Evolutionary conservation across 225 moss, liverwort and hornwort genomes (phyloP).

Genomic region (Ulota crispa): DNA sequence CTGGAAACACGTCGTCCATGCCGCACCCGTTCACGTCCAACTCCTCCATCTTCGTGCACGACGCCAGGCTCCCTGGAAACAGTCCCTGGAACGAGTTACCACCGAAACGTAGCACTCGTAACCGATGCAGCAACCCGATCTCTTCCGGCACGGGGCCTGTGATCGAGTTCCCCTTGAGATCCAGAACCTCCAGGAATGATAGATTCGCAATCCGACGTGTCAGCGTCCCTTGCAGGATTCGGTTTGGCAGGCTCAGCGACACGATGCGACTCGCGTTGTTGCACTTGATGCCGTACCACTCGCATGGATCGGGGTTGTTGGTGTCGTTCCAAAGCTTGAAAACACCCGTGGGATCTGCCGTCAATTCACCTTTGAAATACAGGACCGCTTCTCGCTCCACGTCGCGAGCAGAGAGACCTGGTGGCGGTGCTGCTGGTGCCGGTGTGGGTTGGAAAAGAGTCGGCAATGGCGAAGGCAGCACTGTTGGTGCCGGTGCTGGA

Average conservation of each 20-base stretch:
- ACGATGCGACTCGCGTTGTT: conserved; percentile 28
- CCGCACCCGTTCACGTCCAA: conserved; percentile 45
- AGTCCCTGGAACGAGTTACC: conserved; percentile 42
- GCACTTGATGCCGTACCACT: conserved; percentile 49
- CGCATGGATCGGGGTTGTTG: conserved; percentile 31
- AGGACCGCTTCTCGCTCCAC: conserved; percentile 35
- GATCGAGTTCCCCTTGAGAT: conserved; percentile 41
- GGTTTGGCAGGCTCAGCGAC: conserved; percentile 28
- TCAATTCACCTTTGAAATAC: conserved; percentile 50
- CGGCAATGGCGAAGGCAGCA: conserved; percentile 17
- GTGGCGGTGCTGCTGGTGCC: background rate
- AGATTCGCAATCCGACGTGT: conserved; percentile 33
- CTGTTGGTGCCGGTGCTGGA: conserved; percentile 2
- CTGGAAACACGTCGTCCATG: conserved; percentile 41
- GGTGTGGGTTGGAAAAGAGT: conserved; percentile 2
- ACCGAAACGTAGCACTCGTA: conserved; percentile 37
- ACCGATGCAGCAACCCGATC: conserved; percentile 28
- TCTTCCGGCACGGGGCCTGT: conserved; percentile 34
- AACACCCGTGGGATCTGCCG: conserved; percentile 46
- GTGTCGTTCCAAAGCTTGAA: conserved; percentile 49
- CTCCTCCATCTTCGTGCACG: conserved; percentile 33
- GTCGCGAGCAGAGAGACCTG: background rate
- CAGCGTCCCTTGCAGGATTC: conserved; percentile 33
- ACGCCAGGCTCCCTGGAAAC: conserved; percentile 33
- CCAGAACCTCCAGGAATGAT: conserved; percentile 40